A percentile compares a stretch with the other conserved stretches of the same genome.
These are phyloP conservation scores for Whalleya microplaca DNA, from an alignment of 2,329 filamentous ascomycete genomes.

Conservation along the genomic window DNA sequence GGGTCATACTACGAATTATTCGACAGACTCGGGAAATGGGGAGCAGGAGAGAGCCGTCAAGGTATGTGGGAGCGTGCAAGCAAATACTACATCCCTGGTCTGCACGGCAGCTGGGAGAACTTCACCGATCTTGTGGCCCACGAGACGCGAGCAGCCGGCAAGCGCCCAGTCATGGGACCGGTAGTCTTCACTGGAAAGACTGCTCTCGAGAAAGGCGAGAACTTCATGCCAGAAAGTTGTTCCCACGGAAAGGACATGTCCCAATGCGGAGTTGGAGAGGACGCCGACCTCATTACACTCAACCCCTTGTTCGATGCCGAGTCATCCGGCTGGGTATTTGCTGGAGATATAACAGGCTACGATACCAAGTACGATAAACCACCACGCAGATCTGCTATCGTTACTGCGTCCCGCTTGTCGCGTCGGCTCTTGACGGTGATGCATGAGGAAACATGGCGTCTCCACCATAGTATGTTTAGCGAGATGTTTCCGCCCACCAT, in stretches of 20 bases:
- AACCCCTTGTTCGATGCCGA: conserved; percentile 77
- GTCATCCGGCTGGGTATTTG: conserved; percentile 73
- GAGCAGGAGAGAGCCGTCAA: conserved; percentile 67
- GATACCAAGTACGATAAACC: conserved; percentile 55
- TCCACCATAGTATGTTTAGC: conserved; percentile 73
- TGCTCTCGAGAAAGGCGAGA: conserved; percentile 54
- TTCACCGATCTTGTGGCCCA: conserved; percentile 68
- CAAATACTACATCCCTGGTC: conserved; percentile 74
- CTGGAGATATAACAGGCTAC: conserved; percentile 72
- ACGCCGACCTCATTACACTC: conserved; percentile 76
- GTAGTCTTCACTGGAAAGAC: conserved; percentile 53
- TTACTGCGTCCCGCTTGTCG: conserved; percentile 71
- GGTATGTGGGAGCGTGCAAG: conserved; percentile 79
- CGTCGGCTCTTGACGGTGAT: conserved; percentile 69
- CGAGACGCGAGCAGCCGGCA: conserved; percentile 57
- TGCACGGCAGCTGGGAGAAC: conserved; percentile 73
- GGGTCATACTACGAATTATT: conserved; percentile 76
- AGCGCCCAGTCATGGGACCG: conserved; percentile 71
- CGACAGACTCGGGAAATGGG: conserved; percentile 68
- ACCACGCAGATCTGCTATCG: conserved; percentile 71
- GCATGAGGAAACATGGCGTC: conserved; percentile 72
- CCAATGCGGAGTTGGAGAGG: conserved; percentile 70
- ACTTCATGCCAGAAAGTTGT: conserved; percentile 60
- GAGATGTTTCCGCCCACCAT: conserved; percentile 78
- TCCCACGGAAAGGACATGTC: conserved; percentile 53